Evolutionary conservation across 352 stramenopile genomes (phyloP), one percentile per base, ranked within the genome.

Genomic region (Globisporangium camurandrum): DNA sequence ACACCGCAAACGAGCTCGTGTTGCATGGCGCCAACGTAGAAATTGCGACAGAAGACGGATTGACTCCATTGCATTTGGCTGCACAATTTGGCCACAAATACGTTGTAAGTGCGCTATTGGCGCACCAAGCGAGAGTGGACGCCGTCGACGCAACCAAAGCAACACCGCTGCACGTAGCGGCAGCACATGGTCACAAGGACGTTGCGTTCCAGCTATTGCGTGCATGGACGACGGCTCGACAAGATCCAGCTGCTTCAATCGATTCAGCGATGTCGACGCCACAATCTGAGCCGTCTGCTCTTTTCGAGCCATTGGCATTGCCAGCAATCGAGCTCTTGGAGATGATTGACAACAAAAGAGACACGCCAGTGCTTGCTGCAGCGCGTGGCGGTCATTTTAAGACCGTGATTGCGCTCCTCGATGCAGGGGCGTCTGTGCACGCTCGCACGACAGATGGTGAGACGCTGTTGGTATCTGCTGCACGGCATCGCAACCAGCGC

Each of bases 391-490:
- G 42, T 3, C n/a, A 48, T 17, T 38, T 37, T 24, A 17, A 37
- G 3, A 30, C 26, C 10, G 27, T 34, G 17, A 26, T 3, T 24
- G 4, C 14, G 8, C 12, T 34, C 22, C 1, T 48, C 26, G 14
- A 20, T 20, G 27, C 24, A 34, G 42, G 42, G 9, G 42, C 17
- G 12, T 38, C 26, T 0, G 26, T 26, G 7, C 2, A 27, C 22
- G 42, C 19, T 4, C 26, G 26, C 3, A 26, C 26, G 9, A 8
- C 2, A 3, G 46, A 52, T n/a, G 46, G 17, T 9, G 46, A 52
- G 27, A 44, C 46, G 17, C 12, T 52, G 46, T 17, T 52, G 23
- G 23, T 24, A 17, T 17, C 16, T 17, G 34, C 46, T 43, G 23
- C 33, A 2, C 22, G 30, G 6, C 4, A 12, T 12, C 19, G n/a